Percentiles rank a stretch among this genome's conserved stretches.
These are phyloP conservation scores for Solanum infundibuliforme DNA, from an alignment of 257 asterid species.

Conservation along the genomic window DNA sequence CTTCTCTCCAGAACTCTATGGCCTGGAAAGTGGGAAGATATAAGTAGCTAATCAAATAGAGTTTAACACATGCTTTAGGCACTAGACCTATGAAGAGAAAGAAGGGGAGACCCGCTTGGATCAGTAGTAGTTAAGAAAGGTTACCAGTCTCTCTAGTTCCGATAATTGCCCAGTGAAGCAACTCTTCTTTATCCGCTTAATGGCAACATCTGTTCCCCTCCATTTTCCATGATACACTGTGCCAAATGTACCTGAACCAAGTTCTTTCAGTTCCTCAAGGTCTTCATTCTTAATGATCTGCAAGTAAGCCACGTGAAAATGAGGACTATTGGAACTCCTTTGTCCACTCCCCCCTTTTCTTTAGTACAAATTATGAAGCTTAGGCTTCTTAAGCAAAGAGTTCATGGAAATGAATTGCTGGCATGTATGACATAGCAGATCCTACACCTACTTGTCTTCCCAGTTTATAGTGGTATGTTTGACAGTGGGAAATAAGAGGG, in stretches of 20 bases:
- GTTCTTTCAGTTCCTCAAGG: conserved; percentile 49
- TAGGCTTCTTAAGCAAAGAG: not conserved
- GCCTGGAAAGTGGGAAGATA: conserved; percentile 25
- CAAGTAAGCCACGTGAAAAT: not conserved
- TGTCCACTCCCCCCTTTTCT: not conserved
- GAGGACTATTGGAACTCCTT: not conserved
- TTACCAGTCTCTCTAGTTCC: conserved; percentile 81
- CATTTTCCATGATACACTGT: conserved; percentile 59
- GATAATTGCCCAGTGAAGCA: conserved; percentile 77
- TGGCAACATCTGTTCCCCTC: conserved; percentile 84
- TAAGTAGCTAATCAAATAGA: not conserved
- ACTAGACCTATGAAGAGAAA: not conserved
- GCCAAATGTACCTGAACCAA: conserved; percentile 59
- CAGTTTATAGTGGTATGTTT: not conserved
- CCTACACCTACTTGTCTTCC: not conserved
- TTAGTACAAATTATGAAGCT: not conserved
- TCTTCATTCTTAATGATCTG: conserved; percentile 43
- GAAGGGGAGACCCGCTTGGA: not conserved
- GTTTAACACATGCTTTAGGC: not conserved
- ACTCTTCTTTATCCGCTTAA: conserved; percentile 72
- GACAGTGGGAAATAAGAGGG: not conserved
- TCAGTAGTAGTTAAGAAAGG: not conserved
- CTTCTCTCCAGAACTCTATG: conserved; percentile 65
- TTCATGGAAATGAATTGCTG: not conserved
- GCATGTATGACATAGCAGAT: not conserved